These are phyloP conservation scores for Epichloe scottii DNA, from an alignment of 2,329 filamentous ascomycete genomes.

Conservation along the genomic window DNA sequence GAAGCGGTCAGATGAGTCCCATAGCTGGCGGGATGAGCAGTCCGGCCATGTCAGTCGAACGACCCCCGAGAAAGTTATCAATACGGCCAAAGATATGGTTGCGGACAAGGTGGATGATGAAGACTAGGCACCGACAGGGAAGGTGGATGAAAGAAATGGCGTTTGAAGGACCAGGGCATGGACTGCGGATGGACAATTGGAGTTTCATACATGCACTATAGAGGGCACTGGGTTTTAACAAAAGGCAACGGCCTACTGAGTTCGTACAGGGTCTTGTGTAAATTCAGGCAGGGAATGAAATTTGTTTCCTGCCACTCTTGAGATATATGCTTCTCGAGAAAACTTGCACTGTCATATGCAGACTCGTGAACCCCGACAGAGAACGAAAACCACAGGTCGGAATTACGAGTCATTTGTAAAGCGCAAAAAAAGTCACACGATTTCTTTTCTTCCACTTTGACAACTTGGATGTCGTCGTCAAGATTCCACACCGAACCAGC, in stretches of 20 bases:
- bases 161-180: not conserved
- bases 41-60: constrained; percentile 30
- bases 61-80: constrained; percentile 37
- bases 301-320: not conserved
- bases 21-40: constrained; percentile 34
- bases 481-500: no score
- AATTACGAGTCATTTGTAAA: not conserved
- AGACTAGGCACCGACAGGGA: constrained; percentile 21
- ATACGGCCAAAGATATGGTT: constrained; percentile 36
- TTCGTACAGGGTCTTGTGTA: not conserved
- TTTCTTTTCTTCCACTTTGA: no score
- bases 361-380: not conserved
- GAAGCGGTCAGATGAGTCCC: constrained; percentile 30
- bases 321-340: not conserved
- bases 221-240: no score
- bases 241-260: no score
- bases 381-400: not conserved
- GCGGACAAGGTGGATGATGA: constrained; percentile 41
- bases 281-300: not conserved
- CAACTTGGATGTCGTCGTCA: no score
- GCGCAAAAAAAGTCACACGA: not conserved
- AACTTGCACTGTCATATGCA: not conserved
- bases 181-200: not conserved
- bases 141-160: not conserved
- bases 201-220: no score